Percentiles rank a stretch among this genome's conserved stretches.
Evolutionary conservation across 2,329 filamentous ascomycete genomes (phyloP).

Genomic region (Cladophialophora bantiana): DNA sequence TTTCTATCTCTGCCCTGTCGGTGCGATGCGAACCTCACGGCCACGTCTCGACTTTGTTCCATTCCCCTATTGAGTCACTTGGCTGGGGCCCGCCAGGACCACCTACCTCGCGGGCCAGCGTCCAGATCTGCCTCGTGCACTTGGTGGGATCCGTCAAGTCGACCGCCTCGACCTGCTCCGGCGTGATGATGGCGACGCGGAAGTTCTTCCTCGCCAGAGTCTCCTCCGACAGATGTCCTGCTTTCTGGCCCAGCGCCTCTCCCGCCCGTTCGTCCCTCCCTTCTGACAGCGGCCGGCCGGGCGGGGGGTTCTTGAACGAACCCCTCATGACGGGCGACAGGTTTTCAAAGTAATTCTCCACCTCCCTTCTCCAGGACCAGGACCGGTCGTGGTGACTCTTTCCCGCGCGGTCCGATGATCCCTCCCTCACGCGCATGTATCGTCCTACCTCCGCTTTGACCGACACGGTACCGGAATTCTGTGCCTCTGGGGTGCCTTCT

Average conservation of each 20-base stretch:
- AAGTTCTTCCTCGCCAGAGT: slow-evolving; percentile 75
- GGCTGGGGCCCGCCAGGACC: slow-evolving; percentile 48
- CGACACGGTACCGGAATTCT: slow-evolving; percentile 62
- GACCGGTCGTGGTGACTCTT: slow-evolving; percentile 46
- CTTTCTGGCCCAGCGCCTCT: slow-evolving; percentile 65
- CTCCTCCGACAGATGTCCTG: slow-evolving; percentile 72
- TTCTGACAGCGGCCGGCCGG: slow-evolving; percentile 67
- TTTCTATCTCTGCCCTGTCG: background rate
- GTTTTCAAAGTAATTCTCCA: slow-evolving; percentile 91
- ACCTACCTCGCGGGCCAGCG: slow-evolving; percentile 57
- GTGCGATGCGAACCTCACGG: slow-evolving; percentile 44
- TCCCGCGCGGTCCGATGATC: slow-evolving; percentile 39
- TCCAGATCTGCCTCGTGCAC: slow-evolving; percentile 72
- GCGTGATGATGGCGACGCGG: slow-evolving; percentile 83
- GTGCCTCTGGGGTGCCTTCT: slow-evolving; percentile 55
- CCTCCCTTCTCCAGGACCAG: slow-evolving; percentile 81
- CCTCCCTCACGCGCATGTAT: slow-evolving; percentile 60
- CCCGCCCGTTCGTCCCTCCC: slow-evolving; percentile 53
- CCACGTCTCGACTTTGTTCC: slow-evolving; percentile 76
- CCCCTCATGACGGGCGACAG: slow-evolving; percentile 79
- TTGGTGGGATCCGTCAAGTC: slow-evolving; percentile 73
- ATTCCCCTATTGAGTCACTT: slow-evolving; percentile 53
- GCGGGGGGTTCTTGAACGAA: slow-evolving; percentile 74
- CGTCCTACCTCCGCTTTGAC: slow-evolving; percentile 66
- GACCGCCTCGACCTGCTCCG: slow-evolving; percentile 77